Evolutionary conservation across 371 early-diverging fungal genomes (phyloP).

Genomic region (Batkoa obscura): DNA sequence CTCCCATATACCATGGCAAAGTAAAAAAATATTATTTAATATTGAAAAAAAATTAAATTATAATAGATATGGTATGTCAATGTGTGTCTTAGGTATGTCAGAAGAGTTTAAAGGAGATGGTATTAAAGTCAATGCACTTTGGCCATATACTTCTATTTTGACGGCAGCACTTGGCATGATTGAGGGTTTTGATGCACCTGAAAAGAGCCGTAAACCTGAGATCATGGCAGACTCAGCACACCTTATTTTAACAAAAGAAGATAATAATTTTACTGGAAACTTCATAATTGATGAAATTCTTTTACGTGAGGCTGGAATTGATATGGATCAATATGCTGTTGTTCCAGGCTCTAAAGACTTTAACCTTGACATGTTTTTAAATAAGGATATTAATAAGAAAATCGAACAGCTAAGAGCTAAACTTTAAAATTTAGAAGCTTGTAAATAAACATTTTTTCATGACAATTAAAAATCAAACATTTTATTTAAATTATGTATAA

Average conservation of each 20-base stretch:
- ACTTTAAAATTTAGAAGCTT: too few species aligned
- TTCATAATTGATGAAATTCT: slow-evolving; percentile 57
- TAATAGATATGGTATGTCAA: slow-evolving; percentile 33
- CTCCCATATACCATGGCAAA: slow-evolving; percentile 61
- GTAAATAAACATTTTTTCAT: too few species aligned
- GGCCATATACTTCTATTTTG: slow-evolving; percentile 55
- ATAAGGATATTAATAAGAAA: too few species aligned
- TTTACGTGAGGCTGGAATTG: slow-evolving; percentile 37
- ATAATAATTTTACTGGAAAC: slow-evolving; percentile 35
- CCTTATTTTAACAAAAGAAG: slow-evolving; percentile 28
- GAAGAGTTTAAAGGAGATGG: slow-evolving; percentile 40
- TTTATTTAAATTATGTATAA: too few species aligned
- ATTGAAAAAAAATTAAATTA: not conserved
- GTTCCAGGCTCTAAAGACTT: too few species aligned
- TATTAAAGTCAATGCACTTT: slow-evolving; percentile 58
- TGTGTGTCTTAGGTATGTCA: slow-evolving; percentile 47
- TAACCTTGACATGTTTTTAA: too few species aligned
- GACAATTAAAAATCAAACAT: too few species aligned
- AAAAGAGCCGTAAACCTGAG: slow-evolving; percentile 35
- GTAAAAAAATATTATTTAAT: slow-evolving; percentile 14
- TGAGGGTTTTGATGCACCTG: slow-evolving; percentile 9
- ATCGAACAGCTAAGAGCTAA: too few species aligned
- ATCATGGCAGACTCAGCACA: slow-evolving; percentile 73
- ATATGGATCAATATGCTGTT: slow-evolving; percentile 40
- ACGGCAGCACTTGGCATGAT: slow-evolving; percentile 48